Conservation (phyloP, 371 early-diverging fungal genomes). For the Funneliformis caledonium region DNA sequence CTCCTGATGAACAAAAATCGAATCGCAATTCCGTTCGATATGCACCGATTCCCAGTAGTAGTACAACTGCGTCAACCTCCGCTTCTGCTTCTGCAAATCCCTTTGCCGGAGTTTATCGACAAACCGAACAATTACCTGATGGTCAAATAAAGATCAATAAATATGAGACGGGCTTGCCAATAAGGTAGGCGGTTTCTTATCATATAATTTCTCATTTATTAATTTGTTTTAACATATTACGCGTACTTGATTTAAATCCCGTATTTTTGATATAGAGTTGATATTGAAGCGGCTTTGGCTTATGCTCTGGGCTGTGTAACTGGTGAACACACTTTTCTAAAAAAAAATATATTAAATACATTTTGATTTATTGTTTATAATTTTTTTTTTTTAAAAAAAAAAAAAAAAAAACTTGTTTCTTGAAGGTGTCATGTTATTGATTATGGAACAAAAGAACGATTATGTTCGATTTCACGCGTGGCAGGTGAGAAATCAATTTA, state of each 20-base stretch:
- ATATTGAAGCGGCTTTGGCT: slow-evolving; percentile 79
- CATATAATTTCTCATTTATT: neutral
- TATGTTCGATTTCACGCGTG: slow-evolving; percentile 88
- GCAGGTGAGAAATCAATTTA: slow-evolving; percentile 58
- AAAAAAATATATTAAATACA: neutral
- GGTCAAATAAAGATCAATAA: slow-evolving; percentile 32
- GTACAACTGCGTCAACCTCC: neutral
- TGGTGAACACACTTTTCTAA: slow-evolving; percentile 52
- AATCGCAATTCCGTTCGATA: slow-evolving; percentile 16
- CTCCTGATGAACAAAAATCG: slow-evolving; percentile 36
- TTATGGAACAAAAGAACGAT: slow-evolving; percentile 80
- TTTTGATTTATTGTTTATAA: slow-evolving; percentile 11
- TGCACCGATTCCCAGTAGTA: neutral
- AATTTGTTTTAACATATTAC: neutral
- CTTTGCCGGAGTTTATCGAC: slow-evolving; percentile 30
- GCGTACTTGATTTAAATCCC: neutral
- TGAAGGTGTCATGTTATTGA: slow-evolving; percentile 70
- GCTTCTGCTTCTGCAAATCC: slow-evolving; percentile 33
- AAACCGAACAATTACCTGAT: slow-evolving; percentile 1
- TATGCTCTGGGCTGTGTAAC: slow-evolving; percentile 74
- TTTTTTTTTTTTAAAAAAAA: neutral
- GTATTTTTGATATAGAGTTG: slow-evolving; percentile 61
- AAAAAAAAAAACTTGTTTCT: neutral
- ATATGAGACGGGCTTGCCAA: slow-evolving; percentile 34
- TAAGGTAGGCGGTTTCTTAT: slow-evolving; percentile 9